Conservation (phyloP, 805 yeast species). For the Sporopachydermia quercuum region DNA sequence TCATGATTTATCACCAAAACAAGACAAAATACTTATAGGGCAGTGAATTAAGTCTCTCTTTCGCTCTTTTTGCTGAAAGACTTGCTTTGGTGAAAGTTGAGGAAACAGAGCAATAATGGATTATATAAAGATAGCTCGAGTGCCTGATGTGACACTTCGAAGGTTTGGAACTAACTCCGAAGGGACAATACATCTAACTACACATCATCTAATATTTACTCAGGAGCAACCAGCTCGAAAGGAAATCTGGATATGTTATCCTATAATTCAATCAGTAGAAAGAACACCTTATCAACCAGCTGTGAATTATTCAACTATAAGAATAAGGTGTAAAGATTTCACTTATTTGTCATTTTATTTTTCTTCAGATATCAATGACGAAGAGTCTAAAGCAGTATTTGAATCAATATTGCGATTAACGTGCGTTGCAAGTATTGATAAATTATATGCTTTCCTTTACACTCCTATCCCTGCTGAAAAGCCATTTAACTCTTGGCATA, state of each 20-base stretch:
- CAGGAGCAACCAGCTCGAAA: slow-evolving; percentile 19
- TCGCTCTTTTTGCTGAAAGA: no score
- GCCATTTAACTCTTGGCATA: slow-evolving; percentile 53
- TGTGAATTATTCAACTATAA: slow-evolving; percentile 30
- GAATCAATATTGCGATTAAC: slow-evolving; percentile 58
- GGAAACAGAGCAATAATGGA: slow-evolving; percentile 27
- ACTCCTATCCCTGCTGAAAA: slow-evolving; percentile 59
- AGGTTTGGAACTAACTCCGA: slow-evolving; percentile 39
- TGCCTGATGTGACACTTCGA: slow-evolving; percentile 36
- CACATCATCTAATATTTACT: slow-evolving; percentile 62
- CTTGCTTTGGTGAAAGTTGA: no score
- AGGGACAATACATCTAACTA: slow-evolving; percentile 56
- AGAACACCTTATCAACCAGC: slow-evolving; percentile 17
- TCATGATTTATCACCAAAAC: no score
- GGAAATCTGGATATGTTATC: slow-evolving; percentile 89
- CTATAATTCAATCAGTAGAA: slow-evolving; percentile 53
- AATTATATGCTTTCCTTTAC: slow-evolving; percentile 73
- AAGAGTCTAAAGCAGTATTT: slow-evolving; percentile 53
- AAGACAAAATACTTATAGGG: no score
- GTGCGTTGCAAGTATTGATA: slow-evolving; percentile 32
- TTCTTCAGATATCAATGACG: slow-evolving; percentile 24
- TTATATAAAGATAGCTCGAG: slow-evolving; percentile 35
- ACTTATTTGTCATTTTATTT: slow-evolving; percentile 71
- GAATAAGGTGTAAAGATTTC: slow-evolving; percentile 74
- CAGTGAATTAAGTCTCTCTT: no score